A percentile compares a stretch with the other conserved stretches of the same genome.
These are phyloP conservation scores for Microdochium bolleyi DNA, from an alignment of 2,329 filamentous ascomycete genomes.

Conservation along the genomic window DNA sequence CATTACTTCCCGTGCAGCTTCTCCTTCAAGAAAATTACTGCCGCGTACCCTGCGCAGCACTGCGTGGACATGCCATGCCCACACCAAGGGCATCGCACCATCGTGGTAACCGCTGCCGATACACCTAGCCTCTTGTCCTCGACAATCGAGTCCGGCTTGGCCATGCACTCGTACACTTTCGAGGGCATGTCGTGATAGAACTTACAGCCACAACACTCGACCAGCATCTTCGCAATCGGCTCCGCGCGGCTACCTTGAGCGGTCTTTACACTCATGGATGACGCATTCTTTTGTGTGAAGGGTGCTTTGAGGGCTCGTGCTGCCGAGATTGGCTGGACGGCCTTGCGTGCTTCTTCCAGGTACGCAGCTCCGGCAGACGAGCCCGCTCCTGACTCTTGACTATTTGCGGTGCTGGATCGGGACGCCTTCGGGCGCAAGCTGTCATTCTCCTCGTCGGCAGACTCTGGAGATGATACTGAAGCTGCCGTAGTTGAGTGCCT, in stretches of 20 bases:
- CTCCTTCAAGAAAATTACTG: constrained; percentile 59
- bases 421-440: constrained; percentile 15
- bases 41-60: constrained; percentile 63
- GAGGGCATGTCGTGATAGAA: constrained; percentile 61
- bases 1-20: constrained; percentile 38
- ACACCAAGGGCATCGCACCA: constrained; percentile 65
- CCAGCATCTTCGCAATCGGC: constrained; percentile 53
- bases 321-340: constrained; percentile 11
- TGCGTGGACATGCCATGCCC: constrained; percentile 59
- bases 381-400: constrained; percentile 11
- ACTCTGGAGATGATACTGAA: constrained; percentile 17
- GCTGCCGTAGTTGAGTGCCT: constrained; percentile 14
- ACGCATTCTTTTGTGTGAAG: constrained; percentile 14
- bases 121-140: constrained; percentile 43
- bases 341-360: constrained; percentile 25
- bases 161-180: constrained; percentile 57
- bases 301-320: constrained; percentile 16
- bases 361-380: constrained; percentile 20
- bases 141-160: constrained; percentile 46
- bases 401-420: constrained; percentile 13
- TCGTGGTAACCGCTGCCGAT: constrained; percentile 49
- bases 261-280: constrained; percentile 11
- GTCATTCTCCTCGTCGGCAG: constrained; percentile 6
- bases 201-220: constrained; percentile 56
- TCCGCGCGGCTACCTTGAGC: constrained; percentile 15